A percentile compares a stretch with the other conserved stretches of the same genome.
These are phyloP conservation scores for Didymella sp. DNA, from an alignment of 2,329 filamentous ascomycete species.

Conservation along the genomic window DNA sequence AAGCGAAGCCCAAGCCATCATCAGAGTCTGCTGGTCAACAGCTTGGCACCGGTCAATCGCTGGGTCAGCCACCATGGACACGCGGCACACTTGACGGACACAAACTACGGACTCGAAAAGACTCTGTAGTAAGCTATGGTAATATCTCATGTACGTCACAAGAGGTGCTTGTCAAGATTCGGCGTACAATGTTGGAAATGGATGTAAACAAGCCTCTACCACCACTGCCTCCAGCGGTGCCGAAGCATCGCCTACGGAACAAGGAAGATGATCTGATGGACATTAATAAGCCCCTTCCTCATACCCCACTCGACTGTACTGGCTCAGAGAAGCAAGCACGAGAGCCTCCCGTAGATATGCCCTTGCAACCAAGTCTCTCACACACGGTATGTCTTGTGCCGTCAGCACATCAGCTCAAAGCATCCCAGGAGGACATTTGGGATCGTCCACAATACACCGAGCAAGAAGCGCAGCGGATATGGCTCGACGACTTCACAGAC, in stretches of 20 bases:
- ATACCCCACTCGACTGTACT: constrained; percentile 8
- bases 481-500: background rate
- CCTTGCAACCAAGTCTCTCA: background rate
- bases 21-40: background rate
- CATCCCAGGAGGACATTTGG: background rate
- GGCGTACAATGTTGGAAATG: background rate
- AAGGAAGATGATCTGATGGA: background rate
- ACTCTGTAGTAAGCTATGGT: constrained; percentile 6
- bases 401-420: background rate
- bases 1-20: background rate
- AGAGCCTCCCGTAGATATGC: constrained; percentile 1
- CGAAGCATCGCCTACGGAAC: background rate
- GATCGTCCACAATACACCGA: background rate
- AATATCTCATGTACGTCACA: constrained; percentile 17
- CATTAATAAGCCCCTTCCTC: constrained; percentile 8
- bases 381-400: background rate
- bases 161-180: constrained; percentile 21
- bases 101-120: background rate
- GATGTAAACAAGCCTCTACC: constrained; percentile 28
- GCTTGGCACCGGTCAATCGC: background rate
- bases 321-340: background rate
- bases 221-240: constrained; percentile 14
- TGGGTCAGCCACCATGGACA: background rate
- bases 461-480: background rate
- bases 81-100: background rate